Evolutionary conservation across 805 yeast species (phyloP).

Genomic region (Metschnikowia hibisci): DNA sequence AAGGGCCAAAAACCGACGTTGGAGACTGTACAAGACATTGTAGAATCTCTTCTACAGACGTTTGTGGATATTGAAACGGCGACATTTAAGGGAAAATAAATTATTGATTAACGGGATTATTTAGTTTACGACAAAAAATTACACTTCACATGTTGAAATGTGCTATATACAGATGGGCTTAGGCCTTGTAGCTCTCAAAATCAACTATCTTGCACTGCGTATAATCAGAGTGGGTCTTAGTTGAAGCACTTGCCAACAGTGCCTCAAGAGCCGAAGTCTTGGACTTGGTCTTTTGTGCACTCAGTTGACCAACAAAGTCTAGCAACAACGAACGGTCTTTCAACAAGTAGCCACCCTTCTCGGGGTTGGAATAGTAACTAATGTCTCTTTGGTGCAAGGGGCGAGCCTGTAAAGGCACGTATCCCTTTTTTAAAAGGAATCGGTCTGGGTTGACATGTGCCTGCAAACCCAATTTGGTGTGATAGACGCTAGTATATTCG

Average conservation of each 20-base stretch:
- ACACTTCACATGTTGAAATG: background rate
- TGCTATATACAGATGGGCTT: background rate
- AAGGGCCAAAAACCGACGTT: constrained; percentile 15
- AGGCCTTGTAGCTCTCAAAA: constrained; percentile 8
- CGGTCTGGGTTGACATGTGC: constrained; percentile 76
- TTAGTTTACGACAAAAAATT: background rate
- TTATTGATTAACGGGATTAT: background rate
- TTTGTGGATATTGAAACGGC: constrained; percentile 32
- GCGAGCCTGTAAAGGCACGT: constrained; percentile 78
- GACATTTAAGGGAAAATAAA: background rate
- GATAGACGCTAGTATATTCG: constrained; percentile 67
- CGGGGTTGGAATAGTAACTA: constrained; percentile 66
- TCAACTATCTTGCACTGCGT: constrained; percentile 13
- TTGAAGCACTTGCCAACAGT: constrained; percentile 32
- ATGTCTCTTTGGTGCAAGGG: constrained; percentile 83
- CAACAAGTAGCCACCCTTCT: constrained; percentile 71
- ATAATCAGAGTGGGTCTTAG: constrained; percentile 15
- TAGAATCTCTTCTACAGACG: constrained; percentile 35
- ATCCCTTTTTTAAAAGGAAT: constrained; percentile 65
- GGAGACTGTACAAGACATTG: constrained; percentile 35
- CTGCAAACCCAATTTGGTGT: constrained; percentile 56
- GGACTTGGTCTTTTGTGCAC: constrained; percentile 13
- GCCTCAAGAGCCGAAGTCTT: constrained; percentile 35
- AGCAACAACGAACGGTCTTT: constrained; percentile 36
- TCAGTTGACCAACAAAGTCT: constrained; percentile 28